phyloP scores from a whole-genome alignment of 208 protist genomes.

The Crithidia thermophila region DNA sequence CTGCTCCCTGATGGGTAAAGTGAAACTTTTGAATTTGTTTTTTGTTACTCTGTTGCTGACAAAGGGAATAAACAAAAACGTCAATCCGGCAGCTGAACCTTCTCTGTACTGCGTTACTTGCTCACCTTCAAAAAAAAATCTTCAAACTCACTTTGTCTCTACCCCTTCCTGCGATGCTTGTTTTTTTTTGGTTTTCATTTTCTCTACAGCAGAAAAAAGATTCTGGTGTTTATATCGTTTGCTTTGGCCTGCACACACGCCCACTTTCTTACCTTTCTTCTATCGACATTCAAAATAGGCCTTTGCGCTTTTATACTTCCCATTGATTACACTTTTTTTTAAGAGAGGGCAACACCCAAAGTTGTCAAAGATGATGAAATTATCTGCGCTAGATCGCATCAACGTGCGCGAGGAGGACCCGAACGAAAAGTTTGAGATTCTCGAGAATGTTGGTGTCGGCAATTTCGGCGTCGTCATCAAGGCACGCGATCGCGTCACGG shows the following conservation, averaged over 20 bases:
- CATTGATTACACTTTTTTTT: too few relatives aligned
- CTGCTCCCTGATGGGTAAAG: neutral
- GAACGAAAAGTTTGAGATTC: conserved; percentile 78
- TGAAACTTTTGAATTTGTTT: too few relatives aligned
- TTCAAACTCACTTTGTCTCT: too few relatives aligned
- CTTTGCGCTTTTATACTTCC: too few relatives aligned
- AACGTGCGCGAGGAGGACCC: conserved; percentile 73
- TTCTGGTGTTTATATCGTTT: too few relatives aligned
- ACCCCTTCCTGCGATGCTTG: neutral
- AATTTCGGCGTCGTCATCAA: conserved; percentile 99
- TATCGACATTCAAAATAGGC: neutral
- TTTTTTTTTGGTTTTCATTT: neutral
- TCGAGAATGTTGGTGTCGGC: conserved; percentile 89
- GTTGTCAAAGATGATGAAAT: conserved; percentile 25
- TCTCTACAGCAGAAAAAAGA: too few relatives aligned
- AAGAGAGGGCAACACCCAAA: neutral
- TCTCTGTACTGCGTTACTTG: too few relatives aligned
- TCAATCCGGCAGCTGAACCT: too few relatives aligned
- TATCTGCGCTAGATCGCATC: conserved; percentile 55
- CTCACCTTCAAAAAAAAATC: too few relatives aligned
- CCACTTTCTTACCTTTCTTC: conserved; percentile 19
- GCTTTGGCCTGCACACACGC: too few relatives aligned
- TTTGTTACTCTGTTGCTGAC: neutral
- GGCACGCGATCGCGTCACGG: conserved; percentile 78
- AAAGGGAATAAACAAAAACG: too few relatives aligned